Evolutionary conservation across 2,329 filamentous ascomycete species (phyloP), one percentile per base, ranked within the genome.

Genomic region (Monosporascus sp.): DNA sequence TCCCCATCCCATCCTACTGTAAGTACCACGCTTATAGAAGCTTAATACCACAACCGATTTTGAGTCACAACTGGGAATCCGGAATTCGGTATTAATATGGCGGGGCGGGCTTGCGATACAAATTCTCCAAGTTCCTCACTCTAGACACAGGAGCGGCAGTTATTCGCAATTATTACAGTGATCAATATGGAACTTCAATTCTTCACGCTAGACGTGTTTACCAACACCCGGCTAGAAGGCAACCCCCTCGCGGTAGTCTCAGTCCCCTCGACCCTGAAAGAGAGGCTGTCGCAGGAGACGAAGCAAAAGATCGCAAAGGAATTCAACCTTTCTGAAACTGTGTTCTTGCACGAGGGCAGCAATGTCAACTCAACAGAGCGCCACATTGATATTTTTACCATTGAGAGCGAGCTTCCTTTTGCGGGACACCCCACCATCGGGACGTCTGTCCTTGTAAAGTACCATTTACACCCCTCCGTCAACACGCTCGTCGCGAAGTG

Each of bases 401-500:
- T 70, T 47, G 65, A 69, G n/a, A 63, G 68, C 37, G 83, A 86
- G 65, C 68, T 85, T 43, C 79, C 81, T 24, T 85, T 85, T 57
- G 82, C 82, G 2, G 83, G 83, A 7, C 82, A 86, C 68, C 83
- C 83, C 1, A 81, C 81, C 52, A 77, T 87, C 55, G 83, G 83
- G 51, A 71, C 77, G 6, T 76, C 80, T 45, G 74, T 78, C 59
- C 75, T 77, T 52, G 72, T 80, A 9, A 70, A 75, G 27, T 51
- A 63, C 31, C 59, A 68, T 52, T 41, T 64, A 25, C 63, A 60
- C 50, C 69, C 53, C 63, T 66, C 56, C 27, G 66, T 80, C 49
- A 59, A 68, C 45, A 76, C 72, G 8, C 68, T 86, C 25, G 61
- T 77, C 48, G 82, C 81, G 38, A 82, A 81, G 56, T 79, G 82